Evolutionary conservation across 495 filamentous ascomycete species (phyloP).

Genomic region (Aspergillus saccharolyticus): DNA sequence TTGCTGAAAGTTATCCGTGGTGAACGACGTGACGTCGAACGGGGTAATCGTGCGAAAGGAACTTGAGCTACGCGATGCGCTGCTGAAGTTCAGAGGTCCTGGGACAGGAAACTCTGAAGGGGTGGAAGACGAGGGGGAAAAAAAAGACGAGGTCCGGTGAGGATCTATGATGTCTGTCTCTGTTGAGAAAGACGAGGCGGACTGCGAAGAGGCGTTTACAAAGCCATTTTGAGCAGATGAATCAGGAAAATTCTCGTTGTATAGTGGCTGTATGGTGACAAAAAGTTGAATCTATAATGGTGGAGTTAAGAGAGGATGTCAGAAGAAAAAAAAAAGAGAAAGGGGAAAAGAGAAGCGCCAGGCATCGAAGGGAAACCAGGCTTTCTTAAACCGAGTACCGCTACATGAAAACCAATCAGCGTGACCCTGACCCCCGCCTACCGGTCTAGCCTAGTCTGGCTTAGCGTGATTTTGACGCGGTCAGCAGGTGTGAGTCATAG

Average conservation of each 20-base stretch:
- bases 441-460: conserved; percentile 18
- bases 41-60: conserved; percentile 40
- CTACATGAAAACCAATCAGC: conserved; percentile 17
- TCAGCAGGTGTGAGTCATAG: conserved; percentile 45
- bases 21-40: conserved; percentile 57
- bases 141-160: conserved; percentile 29
- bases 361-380: conserved; percentile 38
- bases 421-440: conserved; percentile 5
- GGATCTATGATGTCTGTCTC: conserved; percentile 51
- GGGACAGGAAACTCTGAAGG: conserved; percentile 42
- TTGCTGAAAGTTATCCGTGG: conserved; percentile 59
- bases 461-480: conserved; percentile 12
- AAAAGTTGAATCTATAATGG: conserved; percentile 2
- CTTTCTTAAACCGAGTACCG: conserved; percentile 28
- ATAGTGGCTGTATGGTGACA: conserved; percentile 28
- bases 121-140: conserved; percentile 33
- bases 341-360: conserved; percentile 25
- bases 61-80: conserved; percentile 51
- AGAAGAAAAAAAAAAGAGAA: conserved; percentile 13
- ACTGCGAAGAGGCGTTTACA: conserved; percentile 37
- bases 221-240: conserved; percentile 44
- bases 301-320: conserved; percentile 2
- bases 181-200: conserved; percentile 36
- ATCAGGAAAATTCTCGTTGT: conserved; percentile 20
- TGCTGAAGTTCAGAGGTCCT: conserved; percentile 56